Evolutionary conservation across 352 stramenopile genomes (phyloP), one percentile per base, ranked within the genome.

Genomic region (Thraustochytrium sp.): DNA sequence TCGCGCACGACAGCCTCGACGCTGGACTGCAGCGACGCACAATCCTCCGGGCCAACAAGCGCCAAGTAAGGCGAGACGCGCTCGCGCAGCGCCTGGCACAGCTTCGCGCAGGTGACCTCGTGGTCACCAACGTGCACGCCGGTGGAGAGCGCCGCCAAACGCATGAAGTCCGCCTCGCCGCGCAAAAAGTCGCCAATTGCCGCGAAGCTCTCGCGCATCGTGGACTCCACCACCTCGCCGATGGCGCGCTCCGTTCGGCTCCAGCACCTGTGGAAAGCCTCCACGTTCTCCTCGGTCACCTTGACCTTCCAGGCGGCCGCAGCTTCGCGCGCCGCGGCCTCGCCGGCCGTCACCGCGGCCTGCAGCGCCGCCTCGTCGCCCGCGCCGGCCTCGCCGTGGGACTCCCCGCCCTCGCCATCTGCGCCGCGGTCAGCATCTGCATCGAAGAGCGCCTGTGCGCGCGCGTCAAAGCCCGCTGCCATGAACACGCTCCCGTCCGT

Each of bases 141-240:
- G 16, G 65, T 77, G 13, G 40, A 77, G 8, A 77, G 34, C 36
- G 65, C 65, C 21, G 40, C 65, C 9, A 77, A 16, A 2, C 46
- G 9, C 65, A 77, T 68, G 8, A 36, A 55, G 9, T 77, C 65
- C 8, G 65, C 65, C 23, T 77, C 65, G 42, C 31, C 13, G 9
- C 36, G 0, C 1, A 62, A n/a, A 62, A 62, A 62, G 0, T 21
- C 37, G 3, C 37, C 11, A 3, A 77, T 77, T 11, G 26, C 65
- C 9, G 8, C 31, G 4, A 77, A 62, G 18, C 13, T 16, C 9
- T 77, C 49, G 40, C 34, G 29, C 65, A 62, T 62, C 34, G 49
- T 77, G 3, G 65, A 77, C 42, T 77, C 65, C 16, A 77, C 46
- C 40, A 72, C 59, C 59, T 77, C 65, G 34, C 64, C 36, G 65